Percentiles rank a stretch among this genome's conserved stretches.
phyloP scores from a whole-genome alignment of 352 stramenopile species.

The Aphanomyces invadans region DNA sequence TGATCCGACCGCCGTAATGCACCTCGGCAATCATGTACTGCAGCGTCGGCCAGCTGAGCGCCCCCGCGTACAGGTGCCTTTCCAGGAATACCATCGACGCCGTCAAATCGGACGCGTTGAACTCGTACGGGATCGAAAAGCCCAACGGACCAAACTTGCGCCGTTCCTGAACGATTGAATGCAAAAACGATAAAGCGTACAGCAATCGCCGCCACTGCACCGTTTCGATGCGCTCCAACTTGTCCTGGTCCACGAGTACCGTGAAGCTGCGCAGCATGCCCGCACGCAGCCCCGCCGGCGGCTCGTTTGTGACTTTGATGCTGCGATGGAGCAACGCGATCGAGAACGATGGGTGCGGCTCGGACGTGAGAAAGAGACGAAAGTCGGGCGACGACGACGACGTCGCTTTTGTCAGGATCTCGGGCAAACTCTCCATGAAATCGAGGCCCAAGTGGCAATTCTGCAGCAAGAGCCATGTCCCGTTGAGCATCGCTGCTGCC shows the following conservation, averaged over 20 bases:
- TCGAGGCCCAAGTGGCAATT: constrained; percentile 67
- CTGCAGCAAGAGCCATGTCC: constrained; percentile 71
- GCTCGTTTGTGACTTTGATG: constrained; percentile 75
- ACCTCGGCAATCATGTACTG: constrained; percentile 81
- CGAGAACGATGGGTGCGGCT: constrained; percentile 54
- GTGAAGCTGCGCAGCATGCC: constrained; percentile 63
- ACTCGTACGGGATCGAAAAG: constrained; percentile 72
- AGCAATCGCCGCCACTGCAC: constrained; percentile 53
- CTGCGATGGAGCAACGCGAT: constrained; percentile 55
- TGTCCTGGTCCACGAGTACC: constrained; percentile 72
- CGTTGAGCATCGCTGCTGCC: constrained; percentile 50
- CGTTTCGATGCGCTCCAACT: constrained; percentile 63
- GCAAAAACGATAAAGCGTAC: constrained; percentile 68
- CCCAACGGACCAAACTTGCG: constrained; percentile 69
- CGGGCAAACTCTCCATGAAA: constrained; percentile 58
- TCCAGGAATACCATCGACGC: constrained; percentile 62
- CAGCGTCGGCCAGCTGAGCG: constrained; percentile 55
- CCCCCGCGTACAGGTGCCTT: constrained; percentile 55
- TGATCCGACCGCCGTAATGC: constrained; percentile 76
- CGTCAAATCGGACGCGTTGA: constrained; percentile 62
- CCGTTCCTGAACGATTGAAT: constrained; percentile 65
- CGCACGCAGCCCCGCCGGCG: constrained; percentile 54
- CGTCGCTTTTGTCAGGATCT: constrained; percentile 39
- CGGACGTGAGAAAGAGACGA: constrained; percentile 63
- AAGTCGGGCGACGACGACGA: constrained; percentile 43